Evolutionary conservation across 805 yeast species (phyloP), one percentile per base, ranked within the genome.

Genomic region (Debaryomyces hansenii): DNA sequence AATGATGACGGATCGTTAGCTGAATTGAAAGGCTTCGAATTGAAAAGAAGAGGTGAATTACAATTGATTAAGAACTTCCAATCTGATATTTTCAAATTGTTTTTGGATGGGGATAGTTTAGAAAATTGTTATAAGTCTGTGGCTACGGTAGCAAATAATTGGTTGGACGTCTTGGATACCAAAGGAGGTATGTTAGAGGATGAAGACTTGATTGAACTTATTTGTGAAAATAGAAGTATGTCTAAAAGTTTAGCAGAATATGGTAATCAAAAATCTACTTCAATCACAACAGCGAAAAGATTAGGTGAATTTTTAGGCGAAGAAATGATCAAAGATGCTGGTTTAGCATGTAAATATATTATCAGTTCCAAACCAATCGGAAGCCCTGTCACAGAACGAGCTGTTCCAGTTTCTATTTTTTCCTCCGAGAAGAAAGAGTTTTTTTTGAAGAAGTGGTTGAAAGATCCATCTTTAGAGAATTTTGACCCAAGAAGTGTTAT

Each of bases 211-310:
- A 87, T 95, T 56, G 96, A 86, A 57, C 80, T 94, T 55, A 92
- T 94, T 83, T 90, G 97, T 70, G 98, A 94, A 63, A 92, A 94
- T 62, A 85, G 94, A 72, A 83, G 89, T 62, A 92, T 94, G 98
- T 87, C 96, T 33, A 92, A 90, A 60, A 82, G 96, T 21, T 72
- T 94, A 53, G 87, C 80, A 14, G 98, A 92, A 60, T 94, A 94
- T 58, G 97, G 83, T 7, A 79, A 78, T 21, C 97, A 90, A 61
- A 94, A 95, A 60, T 89, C 97, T 0, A 90, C 98, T 0, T 89
- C 98, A 0, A 92, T 95, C 52, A 90, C 98, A 0, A 94, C 99
- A 0, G 99, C 99, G 0, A 83, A 78, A 53, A 78, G 99, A 57
- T 72, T 94, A 44, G 97, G 97, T 48, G 97, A 94, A 56, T 92